Percentiles rank a stretch among this genome's conserved stretches.
phyloP scores from a whole-genome alignment of 352 stramenopile genomes.

The Pseudoperonospora humuli region DNA sequence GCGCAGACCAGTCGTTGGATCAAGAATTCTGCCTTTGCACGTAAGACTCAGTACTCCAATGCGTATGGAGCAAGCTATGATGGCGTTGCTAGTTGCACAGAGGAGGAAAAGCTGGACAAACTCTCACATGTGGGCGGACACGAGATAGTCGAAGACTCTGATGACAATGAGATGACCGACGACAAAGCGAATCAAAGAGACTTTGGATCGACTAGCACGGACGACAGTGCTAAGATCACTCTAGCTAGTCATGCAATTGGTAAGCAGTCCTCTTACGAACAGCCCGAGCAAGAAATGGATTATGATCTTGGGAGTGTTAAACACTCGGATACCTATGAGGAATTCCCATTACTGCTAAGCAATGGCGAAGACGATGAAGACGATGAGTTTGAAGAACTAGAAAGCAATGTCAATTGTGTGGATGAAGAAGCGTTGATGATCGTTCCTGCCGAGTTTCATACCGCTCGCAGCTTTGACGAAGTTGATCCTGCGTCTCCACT shows the following conservation, averaged over 20 bases:
- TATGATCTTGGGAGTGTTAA: constrained; percentile 9
- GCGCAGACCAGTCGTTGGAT: constrained; percentile 10
- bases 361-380: constrained; percentile 14
- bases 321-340: constrained; percentile 1
- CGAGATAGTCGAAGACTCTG: constrained; percentile 5
- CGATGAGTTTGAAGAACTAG: constrained; percentile 7
- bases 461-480: constrained; percentile 30
- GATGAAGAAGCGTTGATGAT: constrained; percentile 24
- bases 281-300: constrained; percentile 43
- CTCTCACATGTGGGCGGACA: constrained; percentile 1
- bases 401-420: constrained; percentile 8
- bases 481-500: constrained; percentile 8
- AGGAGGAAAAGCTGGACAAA: constrained; percentile 9
- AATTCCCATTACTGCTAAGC: constrained; percentile 2
- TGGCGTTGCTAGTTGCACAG: background rate
- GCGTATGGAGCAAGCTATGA: background rate
- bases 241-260: constrained; percentile 14
- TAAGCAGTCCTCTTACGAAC: constrained; percentile 14
- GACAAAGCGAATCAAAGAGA: constrained; percentile 5
- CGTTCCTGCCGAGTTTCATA: constrained; percentile 28
- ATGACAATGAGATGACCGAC: background rate
- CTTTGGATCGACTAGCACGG: constrained; percentile 5
- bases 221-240: constrained; percentile 10
- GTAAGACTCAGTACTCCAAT: constrained; percentile 4
- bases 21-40: constrained; percentile 13